Evolutionary conservation across 2,329 filamentous ascomycete species (phyloP), one percentile per base, ranked within the genome.

Genomic region (Elsinoe perseae): DNA sequence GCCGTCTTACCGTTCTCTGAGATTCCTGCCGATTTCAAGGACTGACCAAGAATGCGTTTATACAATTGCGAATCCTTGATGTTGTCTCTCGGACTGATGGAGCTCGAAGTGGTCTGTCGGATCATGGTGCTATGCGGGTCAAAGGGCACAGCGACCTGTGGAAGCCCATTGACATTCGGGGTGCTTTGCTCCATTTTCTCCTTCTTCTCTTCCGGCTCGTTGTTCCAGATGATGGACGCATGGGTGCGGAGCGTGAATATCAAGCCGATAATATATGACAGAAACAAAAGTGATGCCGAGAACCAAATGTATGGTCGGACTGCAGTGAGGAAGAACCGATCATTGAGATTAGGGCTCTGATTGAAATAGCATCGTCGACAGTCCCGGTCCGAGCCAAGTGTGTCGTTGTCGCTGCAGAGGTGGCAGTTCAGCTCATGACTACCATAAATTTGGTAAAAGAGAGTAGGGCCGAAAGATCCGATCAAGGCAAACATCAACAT

Each of bases 401-500:
- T 32, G n/a, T 52, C 48, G 59, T 80, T 84, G 56, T 80, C 81
- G 57, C 82, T 64, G 66, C 82, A 85, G 57, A 77, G 70, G 60
- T 76, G 81, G 67, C 93, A 98, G 66, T 89, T 93, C 54, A 98
- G 80, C 73, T 98, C 90, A 68, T 98, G 93, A 50, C 90, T 95
- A 63, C 93, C 95, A 70, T 97, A 97, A 61, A 98, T 95, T 68
- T 98, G 92, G 72, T 97, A 98, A 73, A 98, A 98, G 12, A 98
- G 75, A 0, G 93, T 98, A 2, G 93, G 93, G 0, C 92, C 87
- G 71, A 98, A 98, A 7, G 92, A 89, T 60, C 88, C 92, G 64
- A 98, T 93, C 36, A 95, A 87, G 21, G 93, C 92, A 68, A 98
- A 98, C 8, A 98, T 78, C 57, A 98, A 75, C 93, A 98, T 98